Evolutionary conservation across 148 eudicot genomes (phyloP), one percentile per base, ranked within the genome.

Genomic region (Silene conica): DNA sequence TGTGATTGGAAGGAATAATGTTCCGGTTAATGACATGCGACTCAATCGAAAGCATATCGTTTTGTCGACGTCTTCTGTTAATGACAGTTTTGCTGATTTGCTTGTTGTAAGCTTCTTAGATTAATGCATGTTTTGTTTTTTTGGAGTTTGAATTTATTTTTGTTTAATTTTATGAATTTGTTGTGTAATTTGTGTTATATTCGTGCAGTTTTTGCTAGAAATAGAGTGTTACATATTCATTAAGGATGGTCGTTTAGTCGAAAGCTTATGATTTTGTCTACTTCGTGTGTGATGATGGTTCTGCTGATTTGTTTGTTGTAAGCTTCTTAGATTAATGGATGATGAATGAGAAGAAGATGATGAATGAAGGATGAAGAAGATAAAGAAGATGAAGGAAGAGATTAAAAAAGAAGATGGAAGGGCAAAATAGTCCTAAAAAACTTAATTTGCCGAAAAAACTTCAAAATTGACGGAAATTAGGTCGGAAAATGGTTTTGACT

Each of bases 41-140:
- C 86, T 94, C 59, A 94, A 97, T 87, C 93, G 98, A 72, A 87
- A 85, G 77, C 98, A 94, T 81, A 65, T 94, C 19, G 66, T 80
- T n/a, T n/a, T 94, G 15, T 85, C 70, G 59, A 80, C 85, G 74
- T 81, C 78, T 18, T 15, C 76, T 69, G 23, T 28, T n/a, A 21
- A 21, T 55, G 77, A 78, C 80, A 86, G 83, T 45, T 83, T 85
- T 75, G 88, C 89, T 58, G 69, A 83, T 67, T 34, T 94, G 31
- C 13, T 74, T 64, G 96, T 89, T 85, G 98, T 94, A 86, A 31
- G 34, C 6, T 31, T 20, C 54, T 71, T 18, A 1, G 3, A 41
- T 69, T 15, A 11, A 5, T 50, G 9, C 2, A 41, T 25, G n/a
- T 20, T 34, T 5, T 11, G 8, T 63, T 45, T 18, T n/a, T n/a